A percentile compares a stretch with the other conserved stretches of the same genome.
phyloP scores from a whole-genome alignment of 2,329 filamentous ascomycete species.

The Aureobasidium sp. region DNA sequence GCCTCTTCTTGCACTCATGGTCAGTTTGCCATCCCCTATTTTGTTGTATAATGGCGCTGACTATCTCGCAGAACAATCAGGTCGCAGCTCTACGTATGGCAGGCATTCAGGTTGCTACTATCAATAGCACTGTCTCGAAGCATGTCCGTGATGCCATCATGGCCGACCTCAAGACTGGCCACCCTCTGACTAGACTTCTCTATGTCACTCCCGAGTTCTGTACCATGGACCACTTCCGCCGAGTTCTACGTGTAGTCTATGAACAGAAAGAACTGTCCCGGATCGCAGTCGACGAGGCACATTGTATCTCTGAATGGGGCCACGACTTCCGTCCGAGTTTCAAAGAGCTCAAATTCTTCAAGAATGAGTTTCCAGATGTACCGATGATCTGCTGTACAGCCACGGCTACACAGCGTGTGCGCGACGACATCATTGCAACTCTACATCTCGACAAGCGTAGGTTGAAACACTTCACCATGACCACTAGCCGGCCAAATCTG shows the following conservation, averaged over 20 bases:
- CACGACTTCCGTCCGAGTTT: slow-evolving; percentile 95
- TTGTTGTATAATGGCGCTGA: background rate
- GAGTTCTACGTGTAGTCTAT: slow-evolving; percentile 65
- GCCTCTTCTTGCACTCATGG: slow-evolving; percentile 83
- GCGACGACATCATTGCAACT: slow-evolving; percentile 72
- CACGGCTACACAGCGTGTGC: slow-evolving; percentile 74
- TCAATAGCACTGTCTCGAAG: slow-evolving; percentile 73
- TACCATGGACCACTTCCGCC: slow-evolving; percentile 67
- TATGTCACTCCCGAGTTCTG: slow-evolving; percentile 94
- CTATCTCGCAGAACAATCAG: slow-evolving; percentile 61
- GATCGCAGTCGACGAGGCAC: slow-evolving; percentile 87
- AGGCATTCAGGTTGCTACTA: slow-evolving; percentile 71
- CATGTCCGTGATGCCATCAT: slow-evolving; percentile 63
- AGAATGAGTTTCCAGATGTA: slow-evolving; percentile 70
- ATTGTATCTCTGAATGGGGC: slow-evolving; percentile 97
- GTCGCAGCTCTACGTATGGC: slow-evolving; percentile 69
- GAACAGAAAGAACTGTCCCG: slow-evolving; percentile 77
- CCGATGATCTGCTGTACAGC: slow-evolving; percentile 91
- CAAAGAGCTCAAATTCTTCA: slow-evolving; percentile 80
- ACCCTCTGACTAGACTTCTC: slow-evolving; percentile 73
- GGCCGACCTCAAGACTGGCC: slow-evolving; percentile 77
- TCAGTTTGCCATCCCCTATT: slow-evolving; percentile 29
- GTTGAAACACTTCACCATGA: slow-evolving; percentile 72
- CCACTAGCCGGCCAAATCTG: slow-evolving; percentile 74
- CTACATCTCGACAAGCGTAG: slow-evolving; percentile 58